Conservation (phyloP, 805 yeast species). For the Myxozyma neotropica region DNA sequence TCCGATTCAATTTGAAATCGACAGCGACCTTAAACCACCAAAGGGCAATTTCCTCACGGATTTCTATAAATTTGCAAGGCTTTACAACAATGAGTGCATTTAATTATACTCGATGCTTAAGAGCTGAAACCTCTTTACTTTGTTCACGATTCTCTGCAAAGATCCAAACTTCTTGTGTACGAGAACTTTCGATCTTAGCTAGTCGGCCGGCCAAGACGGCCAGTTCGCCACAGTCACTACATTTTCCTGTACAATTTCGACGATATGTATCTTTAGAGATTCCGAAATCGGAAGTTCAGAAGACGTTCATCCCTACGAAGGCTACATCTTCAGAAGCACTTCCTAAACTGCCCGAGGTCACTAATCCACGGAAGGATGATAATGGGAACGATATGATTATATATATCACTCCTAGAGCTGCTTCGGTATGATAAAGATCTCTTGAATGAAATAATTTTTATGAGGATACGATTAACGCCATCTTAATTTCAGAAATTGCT, state of each 20-base stretch:
- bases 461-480: background rate
- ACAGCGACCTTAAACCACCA: too few species aligned
- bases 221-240: background rate
- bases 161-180: too few species aligned
- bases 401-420: slow-evolving; percentile 47
- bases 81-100: too few species aligned
- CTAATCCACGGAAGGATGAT: slow-evolving; percentile 41
- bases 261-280: slow-evolving; percentile 4
- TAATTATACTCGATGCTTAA: too few species aligned
- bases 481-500: slow-evolving; percentile 50
- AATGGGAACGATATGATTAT: slow-evolving; percentile 45
- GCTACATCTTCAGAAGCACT: slow-evolving; percentile 8
- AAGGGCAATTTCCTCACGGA: too few species aligned
- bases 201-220: background rate
- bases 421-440: slow-evolving; percentile 32
- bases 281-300: background rate
- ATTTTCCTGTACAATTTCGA: background rate
- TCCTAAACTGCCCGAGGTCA: slow-evolving; percentile 31
- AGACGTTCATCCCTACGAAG: slow-evolving; percentile 8
- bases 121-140: too few species aligned
- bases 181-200: too few species aligned
- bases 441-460: background rate
- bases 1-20: too few species aligned
- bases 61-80: too few species aligned
- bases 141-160: too few species aligned